These are phyloP conservation scores for Barnettozyma populi DNA, from an alignment of 805 yeast species.

Conservation along the genomic window DNA sequence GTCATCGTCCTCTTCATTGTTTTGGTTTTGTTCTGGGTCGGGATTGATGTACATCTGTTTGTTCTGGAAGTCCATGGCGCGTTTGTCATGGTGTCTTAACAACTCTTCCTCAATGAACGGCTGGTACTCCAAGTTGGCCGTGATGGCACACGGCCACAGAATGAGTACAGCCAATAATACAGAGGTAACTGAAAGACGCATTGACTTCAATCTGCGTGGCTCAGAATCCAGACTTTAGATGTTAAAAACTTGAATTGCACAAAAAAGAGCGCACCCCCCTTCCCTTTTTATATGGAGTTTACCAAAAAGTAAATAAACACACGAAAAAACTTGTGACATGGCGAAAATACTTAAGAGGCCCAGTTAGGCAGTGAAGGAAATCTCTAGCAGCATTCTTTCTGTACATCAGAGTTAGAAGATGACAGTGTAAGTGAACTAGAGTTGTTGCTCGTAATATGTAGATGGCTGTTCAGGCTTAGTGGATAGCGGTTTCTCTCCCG, in stretches of 20 bases:
- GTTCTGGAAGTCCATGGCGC: constrained; percentile 14
- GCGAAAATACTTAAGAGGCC: too few relatives aligned
- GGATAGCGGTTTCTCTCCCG: constrained; percentile 18
- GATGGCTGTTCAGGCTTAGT: constrained; percentile 18
- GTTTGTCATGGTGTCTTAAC: constrained; percentile 3
- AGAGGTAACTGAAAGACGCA: not conserved
- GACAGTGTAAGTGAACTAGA: constrained; percentile 16
- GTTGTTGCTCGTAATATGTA: constrained; percentile 15
- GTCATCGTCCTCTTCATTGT: constrained; percentile 14
- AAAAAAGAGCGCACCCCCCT: not conserved
- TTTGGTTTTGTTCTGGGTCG: constrained; percentile 10
- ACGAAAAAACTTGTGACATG: not conserved
- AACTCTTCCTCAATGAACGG: not conserved
- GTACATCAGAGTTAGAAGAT: not conserved
- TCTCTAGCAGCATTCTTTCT: not conserved
- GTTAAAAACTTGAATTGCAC: not conserved
- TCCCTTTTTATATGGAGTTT: not conserved
- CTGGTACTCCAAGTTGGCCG: not conserved
- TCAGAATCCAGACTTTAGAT: not conserved
- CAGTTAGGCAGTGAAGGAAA: too few relatives aligned
- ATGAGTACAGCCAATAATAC: not conserved
- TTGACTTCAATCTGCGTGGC: not conserved
- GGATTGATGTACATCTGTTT: constrained; percentile 22
- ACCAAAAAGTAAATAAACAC: not conserved
- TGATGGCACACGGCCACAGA: not conserved